Conservation (phyloP, 345 rosid genomes). For the Carallia brachiata region DNA sequence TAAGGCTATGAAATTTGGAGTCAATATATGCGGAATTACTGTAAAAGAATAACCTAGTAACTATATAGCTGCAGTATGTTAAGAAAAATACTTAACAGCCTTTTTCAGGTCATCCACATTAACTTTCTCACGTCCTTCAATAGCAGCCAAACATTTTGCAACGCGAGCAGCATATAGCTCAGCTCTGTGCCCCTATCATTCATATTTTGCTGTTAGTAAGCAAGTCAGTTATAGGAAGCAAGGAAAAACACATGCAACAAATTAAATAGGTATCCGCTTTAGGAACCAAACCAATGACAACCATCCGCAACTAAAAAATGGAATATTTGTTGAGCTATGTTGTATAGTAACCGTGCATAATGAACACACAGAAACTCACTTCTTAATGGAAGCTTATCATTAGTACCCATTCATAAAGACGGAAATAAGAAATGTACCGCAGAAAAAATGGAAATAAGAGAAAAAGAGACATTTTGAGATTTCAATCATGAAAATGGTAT, state of each 20-base stretch:
- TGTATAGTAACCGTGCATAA: too few relatives aligned
- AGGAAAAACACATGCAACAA: background rate
- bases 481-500: too few relatives aligned
- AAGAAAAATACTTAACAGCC: slow-evolving; percentile 67
- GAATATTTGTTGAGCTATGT: too few relatives aligned
- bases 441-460: too few relatives aligned
- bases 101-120: slow-evolving; percentile 89
- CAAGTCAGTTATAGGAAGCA: background rate
- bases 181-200: slow-evolving; percentile 88
- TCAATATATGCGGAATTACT: background rate
- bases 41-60: background rate
- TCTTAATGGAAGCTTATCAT: too few relatives aligned
- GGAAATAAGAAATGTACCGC: too few relatives aligned
- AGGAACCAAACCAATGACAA: too few relatives aligned
- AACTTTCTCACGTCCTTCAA: slow-evolving; percentile 94
- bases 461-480: too few relatives aligned
- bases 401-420: too few relatives aligned
- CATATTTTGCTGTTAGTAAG: background rate
- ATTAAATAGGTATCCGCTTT: too few relatives aligned
- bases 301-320: too few relatives aligned
- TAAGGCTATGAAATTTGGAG: background rate
- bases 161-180: slow-evolving; percentile 92
- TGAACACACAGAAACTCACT: too few relatives aligned
- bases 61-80: background rate
- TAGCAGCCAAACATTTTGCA: slow-evolving; percentile 91